Evolutionary conservation across 352 stramenopile species (phyloP), one percentile per base, ranked within the genome.

Genomic region (Pythium chondricola): DNA sequence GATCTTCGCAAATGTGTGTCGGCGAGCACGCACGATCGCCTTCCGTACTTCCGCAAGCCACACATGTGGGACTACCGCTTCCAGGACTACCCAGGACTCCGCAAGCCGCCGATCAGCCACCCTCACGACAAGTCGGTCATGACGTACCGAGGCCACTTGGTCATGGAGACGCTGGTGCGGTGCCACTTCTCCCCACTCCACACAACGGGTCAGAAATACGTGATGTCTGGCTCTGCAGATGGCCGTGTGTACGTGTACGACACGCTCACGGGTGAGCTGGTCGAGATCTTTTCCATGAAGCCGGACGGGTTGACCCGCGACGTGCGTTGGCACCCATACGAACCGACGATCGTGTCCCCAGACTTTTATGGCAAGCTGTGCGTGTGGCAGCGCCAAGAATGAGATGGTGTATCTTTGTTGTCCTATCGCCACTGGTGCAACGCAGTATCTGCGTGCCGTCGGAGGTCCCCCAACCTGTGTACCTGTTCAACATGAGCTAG

Each of bases 291-390:
- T 39, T 66, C 74, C 8, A 88, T 89, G 74, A 85, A 75, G 33
- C 67, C 73, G n/a, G 77, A 79, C 14, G 79, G 82, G 1, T 65
- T 93, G 45, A 93, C 79, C 33, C 78, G 82, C 26, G 82, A 93
- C 52, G 82, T 93, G 36, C 79, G 79, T 21, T 93, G 82, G 80
- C 82, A 93, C 33, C 82, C 82, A 36, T 87, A 79, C 50, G 75
- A 90, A 25, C 76, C 82, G 20, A 88, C 69, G 8, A 85, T 93
- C 46, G 79, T 89, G 22, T 93, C 82, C 14, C 79, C 77, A 1
- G 82, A 93, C 51, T 93, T 93, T 52, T 87, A 93, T 33, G 82
- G 82, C 52, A 90, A 93, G 54, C 67, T 90, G 30, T 90, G 79
- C 52, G 69, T 93, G 47, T 90, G 81, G 81, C 67, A 88, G 55